phyloP scores from a whole-genome alignment of 116 monocot species.

The Trichopus zeylanicus region DNA sequence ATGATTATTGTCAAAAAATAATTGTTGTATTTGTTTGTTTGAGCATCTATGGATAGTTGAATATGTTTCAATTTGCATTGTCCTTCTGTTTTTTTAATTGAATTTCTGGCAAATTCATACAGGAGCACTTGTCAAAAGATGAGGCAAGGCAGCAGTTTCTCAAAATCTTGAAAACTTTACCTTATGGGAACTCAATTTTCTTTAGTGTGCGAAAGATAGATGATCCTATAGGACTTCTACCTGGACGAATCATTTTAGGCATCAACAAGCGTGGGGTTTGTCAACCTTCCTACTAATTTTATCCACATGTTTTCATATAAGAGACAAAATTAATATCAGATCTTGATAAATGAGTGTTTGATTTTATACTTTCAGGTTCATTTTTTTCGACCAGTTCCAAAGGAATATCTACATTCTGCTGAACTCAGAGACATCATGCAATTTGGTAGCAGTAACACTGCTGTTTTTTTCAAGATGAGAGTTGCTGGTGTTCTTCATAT shows the following conservation, averaged over 20 bases:
- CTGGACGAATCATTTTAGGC: constrained; percentile 87
- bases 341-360: neutral
- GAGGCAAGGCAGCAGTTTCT: constrained; percentile 96
- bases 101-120: constrained; percentile 4
- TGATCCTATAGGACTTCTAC: constrained; percentile 96
- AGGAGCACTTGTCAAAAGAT: constrained; percentile 95
- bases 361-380: constrained; percentile 62
- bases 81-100: neutral
- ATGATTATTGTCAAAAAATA: neutral
- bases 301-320: too few species aligned
- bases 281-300: constrained; percentile 1
- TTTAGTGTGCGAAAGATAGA: constrained; percentile 96
- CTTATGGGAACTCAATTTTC: constrained; percentile 94
- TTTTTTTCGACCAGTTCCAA: constrained; percentile 97
- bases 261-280: constrained; percentile 98
- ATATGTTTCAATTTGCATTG: neutral
- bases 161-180: constrained; percentile 74
- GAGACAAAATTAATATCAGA: too few species aligned
- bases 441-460: constrained; percentile 97
- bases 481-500: constrained; percentile 97
- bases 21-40: too few species aligned
- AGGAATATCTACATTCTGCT: constrained; percentile 96
- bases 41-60: neutral
- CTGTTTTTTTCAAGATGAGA: constrained; percentile 99
- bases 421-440: constrained; percentile 99